These are phyloP conservation scores for Solanum chacoense DNA, from an alignment of 305 asterid species.

Conservation along the genomic window DNA sequence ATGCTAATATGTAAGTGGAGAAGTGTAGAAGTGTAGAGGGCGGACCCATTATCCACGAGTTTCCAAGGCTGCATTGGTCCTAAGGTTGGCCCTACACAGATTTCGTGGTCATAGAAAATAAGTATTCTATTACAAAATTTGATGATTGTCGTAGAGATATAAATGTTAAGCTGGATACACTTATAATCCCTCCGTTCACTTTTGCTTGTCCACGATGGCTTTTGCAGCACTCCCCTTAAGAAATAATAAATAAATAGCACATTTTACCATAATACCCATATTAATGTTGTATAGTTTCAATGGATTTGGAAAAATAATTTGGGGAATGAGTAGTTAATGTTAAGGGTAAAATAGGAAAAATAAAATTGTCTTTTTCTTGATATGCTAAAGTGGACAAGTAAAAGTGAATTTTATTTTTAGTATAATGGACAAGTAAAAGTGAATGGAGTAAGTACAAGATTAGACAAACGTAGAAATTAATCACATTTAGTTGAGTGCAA, in stretches of 20 bases:
- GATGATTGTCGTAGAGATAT: neutral
- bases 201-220: neutral
- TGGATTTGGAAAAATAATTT: neutral
- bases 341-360: neutral
- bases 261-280: neutral
- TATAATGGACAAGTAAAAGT: neutral
- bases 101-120: neutral
- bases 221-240: neutral
- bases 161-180: neutral
- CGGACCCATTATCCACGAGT: neutral
- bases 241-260: neutral
- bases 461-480: neutral
- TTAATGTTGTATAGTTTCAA: neutral
- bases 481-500: neutral
- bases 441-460: neutral
- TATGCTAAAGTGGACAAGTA: neutral
- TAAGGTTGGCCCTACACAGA: neutral
- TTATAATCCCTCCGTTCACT: neutral
- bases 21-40: neutral
- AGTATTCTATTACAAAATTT: neutral
- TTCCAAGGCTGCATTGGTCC: neutral
- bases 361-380: neutral
- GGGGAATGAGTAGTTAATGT: neutral
- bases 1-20: neutral
- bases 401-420: neutral